Base-by-base conservation (phyloP, 441 rosid species). In the Hura crepitans region DNA sequence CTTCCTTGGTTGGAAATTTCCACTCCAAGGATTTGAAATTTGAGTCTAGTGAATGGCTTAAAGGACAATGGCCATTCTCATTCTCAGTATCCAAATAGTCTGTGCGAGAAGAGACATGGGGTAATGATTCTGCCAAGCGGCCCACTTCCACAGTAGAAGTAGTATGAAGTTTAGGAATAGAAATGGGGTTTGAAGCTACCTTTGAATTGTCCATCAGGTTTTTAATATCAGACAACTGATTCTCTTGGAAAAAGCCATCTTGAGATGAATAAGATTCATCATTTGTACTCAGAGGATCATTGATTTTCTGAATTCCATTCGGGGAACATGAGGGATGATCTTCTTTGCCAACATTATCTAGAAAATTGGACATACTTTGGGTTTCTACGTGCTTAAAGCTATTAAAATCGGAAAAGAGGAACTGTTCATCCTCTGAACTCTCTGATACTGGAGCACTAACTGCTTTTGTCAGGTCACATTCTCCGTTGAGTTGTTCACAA, bases 21-120 rank as follows among this genome's bases (percentile, higher is more conserved):
- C 82, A 80, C 67, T 80, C 79, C 60, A 73, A 28, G 31, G 84
- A 53, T 69, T 72, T 73, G 62, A 77, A 78, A 76, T 74, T 73
- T 20, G 84, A 75, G 66, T 86, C 97, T 68, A 92, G 76, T 2
- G 99, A 92, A 71, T 75, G 87, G 81, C 93, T 85, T 54, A 88
- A 72, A 69, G 87, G 87, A 82, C 65, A 75, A 42, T 28, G 74
- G 55, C 49, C 58, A 54, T 71, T 65, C 59, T 74, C 58, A 54
- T 71, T 65, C 59, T 74, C 72, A 11, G 68, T 62, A 45, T 69
- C 85, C 57, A 86, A 58, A 77, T 75, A 63, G 49, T 74, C 71
- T 56, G 55, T 43, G 25, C 65, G 66, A 58, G 83, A 79, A 80
- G 85, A 75, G 75, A 84, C 81, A 80, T 74, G 77, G 3, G 99